Percentiles rank a stretch among this genome's conserved stretches.
Evolutionary conservation across 257 asterid species (phyloP).

Genomic region (Solanum bulbocastanum): DNA sequence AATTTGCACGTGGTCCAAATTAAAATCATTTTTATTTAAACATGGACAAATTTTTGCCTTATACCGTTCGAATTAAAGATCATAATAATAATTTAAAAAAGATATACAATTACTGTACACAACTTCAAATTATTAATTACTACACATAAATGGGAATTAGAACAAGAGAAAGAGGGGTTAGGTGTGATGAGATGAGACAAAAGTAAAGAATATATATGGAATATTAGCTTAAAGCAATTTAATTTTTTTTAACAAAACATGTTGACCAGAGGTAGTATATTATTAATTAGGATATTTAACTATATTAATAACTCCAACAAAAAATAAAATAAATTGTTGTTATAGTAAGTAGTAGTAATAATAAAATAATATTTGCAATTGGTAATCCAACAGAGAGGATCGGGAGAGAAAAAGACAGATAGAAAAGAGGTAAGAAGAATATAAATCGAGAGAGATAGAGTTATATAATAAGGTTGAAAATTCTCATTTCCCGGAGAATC

Average conservation of each 20-base stretch:
- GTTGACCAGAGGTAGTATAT: constrained; percentile 20
- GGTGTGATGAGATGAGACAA: constrained; percentile 27
- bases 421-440: constrained; percentile 1
- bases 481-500: constrained; percentile 65
- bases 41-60: not conserved
- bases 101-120: not conserved
- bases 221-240: constrained; percentile 13
- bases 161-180: not conserved
- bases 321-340: not conserved
- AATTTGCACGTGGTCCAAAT: not conserved
- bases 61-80: not conserved
- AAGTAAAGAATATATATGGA: constrained; percentile 30
- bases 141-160: not conserved
- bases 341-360: not conserved
- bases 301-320: not conserved
- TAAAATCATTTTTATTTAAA: not conserved
- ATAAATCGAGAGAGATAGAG: constrained; percentile 13
- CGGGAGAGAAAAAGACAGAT: not conserved
- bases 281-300: constrained; percentile 10
- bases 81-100: not conserved
- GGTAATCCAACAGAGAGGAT: constrained; percentile 20
- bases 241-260: not conserved
- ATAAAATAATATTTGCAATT: not conserved
- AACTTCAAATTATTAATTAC: not conserved
- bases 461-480: constrained; percentile 27